These are phyloP conservation scores for Panicum miliaceum DNA, from an alignment of 176 grass and related monocot species.

Conservation along the genomic window DNA sequence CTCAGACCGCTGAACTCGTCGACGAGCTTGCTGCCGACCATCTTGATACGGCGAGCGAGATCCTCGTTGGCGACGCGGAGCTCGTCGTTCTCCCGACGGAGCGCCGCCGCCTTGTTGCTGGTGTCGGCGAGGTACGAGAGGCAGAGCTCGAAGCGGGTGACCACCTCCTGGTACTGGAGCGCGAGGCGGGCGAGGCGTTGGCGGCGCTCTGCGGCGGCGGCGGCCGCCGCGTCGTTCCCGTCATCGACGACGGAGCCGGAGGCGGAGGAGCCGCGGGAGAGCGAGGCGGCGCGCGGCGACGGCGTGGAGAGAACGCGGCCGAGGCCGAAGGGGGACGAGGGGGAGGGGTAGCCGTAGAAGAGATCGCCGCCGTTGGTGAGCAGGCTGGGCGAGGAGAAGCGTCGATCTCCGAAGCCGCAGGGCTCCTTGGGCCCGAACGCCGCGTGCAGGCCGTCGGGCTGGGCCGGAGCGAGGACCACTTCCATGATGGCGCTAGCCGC, in stretches of 20 bases:
- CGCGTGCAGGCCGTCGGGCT: slow-evolving; percentile 48
- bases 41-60: slow-evolving; percentile 47
- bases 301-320: background rate
- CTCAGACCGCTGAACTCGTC: slow-evolving; percentile 53
- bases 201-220: slow-evolving; percentile 50
- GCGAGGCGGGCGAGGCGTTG: slow-evolving; percentile 66
- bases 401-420: slow-evolving; percentile 46
- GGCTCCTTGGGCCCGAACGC: slow-evolving; percentile 39
- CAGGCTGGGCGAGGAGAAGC: slow-evolving; percentile 40
- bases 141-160: slow-evolving; percentile 72
- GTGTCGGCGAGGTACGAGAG: slow-evolving; percentile 76
- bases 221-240: background rate
- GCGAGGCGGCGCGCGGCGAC: slow-evolving; percentile 43
- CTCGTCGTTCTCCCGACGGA: slow-evolving; percentile 62
- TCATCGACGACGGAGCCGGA: slow-evolving; percentile 54
- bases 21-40: slow-evolving; percentile 42
- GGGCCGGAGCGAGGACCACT: slow-evolving; percentile 47
- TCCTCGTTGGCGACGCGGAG: slow-evolving; percentile 63
- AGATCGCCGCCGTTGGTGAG: slow-evolving; percentile 47
- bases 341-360: slow-evolving; percentile 53
- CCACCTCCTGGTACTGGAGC: slow-evolving; percentile 69
- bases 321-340: slow-evolving; percentile 27
- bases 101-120: slow-evolving; percentile 57
- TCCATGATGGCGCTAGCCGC: slow-evolving; percentile 42
- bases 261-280: slow-evolving; percentile 52